Conservation (phyloP, 768 basidiomycete species). For the Termitomyces sp. region DNA sequence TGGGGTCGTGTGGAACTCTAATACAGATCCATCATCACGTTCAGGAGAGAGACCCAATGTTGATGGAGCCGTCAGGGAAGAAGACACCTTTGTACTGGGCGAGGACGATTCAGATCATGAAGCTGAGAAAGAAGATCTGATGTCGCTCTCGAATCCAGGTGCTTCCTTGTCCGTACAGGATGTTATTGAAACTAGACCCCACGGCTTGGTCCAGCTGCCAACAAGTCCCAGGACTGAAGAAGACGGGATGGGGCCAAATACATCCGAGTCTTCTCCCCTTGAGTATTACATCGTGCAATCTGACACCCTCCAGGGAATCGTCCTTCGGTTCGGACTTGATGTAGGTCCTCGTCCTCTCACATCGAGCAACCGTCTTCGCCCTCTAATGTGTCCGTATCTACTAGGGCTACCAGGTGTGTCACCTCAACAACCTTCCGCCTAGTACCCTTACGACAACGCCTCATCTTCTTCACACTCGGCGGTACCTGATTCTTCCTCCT, state of each 20-base stretch:
- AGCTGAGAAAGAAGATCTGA: constrained; percentile 18
- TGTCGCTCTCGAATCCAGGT: not conserved
- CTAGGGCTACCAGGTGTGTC: constrained; percentile 57
- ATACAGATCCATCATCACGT: constrained; percentile 1
- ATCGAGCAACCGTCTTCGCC: not conserved
- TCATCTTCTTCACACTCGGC: constrained; percentile 67
- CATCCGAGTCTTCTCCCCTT: constrained; percentile 11
- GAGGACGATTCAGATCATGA: constrained; percentile 43
- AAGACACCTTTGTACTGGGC: constrained; percentile 60
- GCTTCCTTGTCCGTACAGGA: not conserved
- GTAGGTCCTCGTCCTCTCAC: constrained; percentile 38
- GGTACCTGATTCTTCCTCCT: constrained; percentile 48
- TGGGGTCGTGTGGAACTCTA: constrained; percentile 23
- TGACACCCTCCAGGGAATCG: constrained; percentile 64
- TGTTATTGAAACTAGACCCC: not conserved
- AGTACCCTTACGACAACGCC: constrained; percentile 67
- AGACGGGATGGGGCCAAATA: not conserved
- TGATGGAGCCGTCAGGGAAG: constrained; percentile 52
- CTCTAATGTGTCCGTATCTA: constrained; percentile 13
- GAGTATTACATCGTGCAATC: constrained; percentile 49
- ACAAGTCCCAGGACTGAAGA: not conserved
- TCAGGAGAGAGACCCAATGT: constrained; percentile 26
- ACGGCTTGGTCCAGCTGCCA: not conserved
- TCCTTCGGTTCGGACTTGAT: constrained; percentile 54
- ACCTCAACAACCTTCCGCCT: constrained; percentile 57